These are phyloP conservation scores for Penicillium hordei DNA, from an alignment of 2,329 filamentous ascomycete species.

Conservation along the genomic window DNA sequence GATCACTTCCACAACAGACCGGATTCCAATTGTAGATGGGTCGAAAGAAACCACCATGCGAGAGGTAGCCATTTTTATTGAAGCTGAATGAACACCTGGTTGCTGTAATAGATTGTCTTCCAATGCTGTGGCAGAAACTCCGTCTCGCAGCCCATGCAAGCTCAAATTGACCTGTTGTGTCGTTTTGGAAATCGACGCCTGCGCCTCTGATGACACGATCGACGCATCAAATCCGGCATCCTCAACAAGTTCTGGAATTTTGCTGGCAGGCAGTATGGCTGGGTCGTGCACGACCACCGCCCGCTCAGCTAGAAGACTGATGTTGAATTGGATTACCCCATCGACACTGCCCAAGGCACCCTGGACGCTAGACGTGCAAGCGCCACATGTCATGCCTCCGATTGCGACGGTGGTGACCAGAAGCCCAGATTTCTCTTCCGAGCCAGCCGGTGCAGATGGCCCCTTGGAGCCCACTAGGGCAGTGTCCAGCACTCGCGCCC, in stretches of 20 bases:
- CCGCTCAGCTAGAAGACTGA: slow-evolving; percentile 88
- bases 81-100: slow-evolving; percentile 71
- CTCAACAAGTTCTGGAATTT: slow-evolving; percentile 80
- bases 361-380: slow-evolving; percentile 90
- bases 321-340: slow-evolving; percentile 86
- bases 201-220: slow-evolving; percentile 72
- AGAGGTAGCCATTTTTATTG: slow-evolving; percentile 70
- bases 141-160: slow-evolving; percentile 75
- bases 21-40: slow-evolving; percentile 70
- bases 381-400: slow-evolving; percentile 96
- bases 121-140: slow-evolving; percentile 68
- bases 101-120: slow-evolving; percentile 66
- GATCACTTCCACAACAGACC: slow-evolving; percentile 76
- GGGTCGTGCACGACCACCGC: slow-evolving; percentile 85
- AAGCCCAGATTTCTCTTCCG: slow-evolving; percentile 36
- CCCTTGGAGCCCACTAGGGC: slow-evolving; percentile 41
- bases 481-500: slow-evolving; percentile 73
- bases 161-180: slow-evolving; percentile 72
- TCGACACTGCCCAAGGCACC: slow-evolving; percentile 73
- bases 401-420: slow-evolving; percentile 83
- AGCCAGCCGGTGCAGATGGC: slow-evolving; percentile 36
- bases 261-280: slow-evolving; percentile 65
- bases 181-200: slow-evolving; percentile 55
- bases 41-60: slow-evolving; percentile 73
- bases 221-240: slow-evolving; percentile 85